A percentile compares a stretch with the other conserved stretches of the same genome.
Evolutionary conservation across 2,329 filamentous ascomycete species (phyloP).

Genomic region (Diplocarpon mali): DNA sequence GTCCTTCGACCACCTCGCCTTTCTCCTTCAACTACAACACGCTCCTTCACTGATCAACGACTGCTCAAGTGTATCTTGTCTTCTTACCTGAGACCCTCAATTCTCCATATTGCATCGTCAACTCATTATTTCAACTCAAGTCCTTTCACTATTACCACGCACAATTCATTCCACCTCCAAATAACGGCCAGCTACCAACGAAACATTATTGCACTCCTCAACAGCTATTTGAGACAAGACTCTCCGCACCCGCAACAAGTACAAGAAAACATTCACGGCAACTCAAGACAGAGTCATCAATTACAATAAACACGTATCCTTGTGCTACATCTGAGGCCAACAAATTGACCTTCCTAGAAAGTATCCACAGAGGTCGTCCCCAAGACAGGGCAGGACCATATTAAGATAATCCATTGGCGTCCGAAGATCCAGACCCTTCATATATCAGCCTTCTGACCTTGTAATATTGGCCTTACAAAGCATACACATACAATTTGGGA

Average conservation of each 20-base stretch:
- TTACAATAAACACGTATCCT: not conserved
- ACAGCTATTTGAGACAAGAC: not conserved
- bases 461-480: too few relatives aligned
- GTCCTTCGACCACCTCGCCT: too few relatives aligned
- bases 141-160: not conserved
- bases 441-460: too few relatives aligned
- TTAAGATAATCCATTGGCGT: too few relatives aligned
- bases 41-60: too few relatives aligned
- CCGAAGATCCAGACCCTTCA: not conserved
- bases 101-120: not conserved
- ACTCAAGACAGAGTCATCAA: not conserved
- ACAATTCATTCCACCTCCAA: not conserved
- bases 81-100: too few relatives aligned
- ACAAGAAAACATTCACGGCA: conserved; percentile 2
- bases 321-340: conserved; percentile 6
- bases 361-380: not conserved
- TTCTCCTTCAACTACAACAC: too few relatives aligned
- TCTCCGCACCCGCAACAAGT: not conserved
- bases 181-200: not conserved
- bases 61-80: too few relatives aligned
- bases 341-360: not conserved
- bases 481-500: too few relatives aligned
- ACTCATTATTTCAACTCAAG: not conserved
- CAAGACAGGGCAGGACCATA: not conserved
- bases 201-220: not conserved